Percentiles rank a stretch among this genome's conserved stretches.
Conservation (phyloP, 2,329 filamentous ascomycete genomes). For the Pseudogymnoascus sp. region DNA sequence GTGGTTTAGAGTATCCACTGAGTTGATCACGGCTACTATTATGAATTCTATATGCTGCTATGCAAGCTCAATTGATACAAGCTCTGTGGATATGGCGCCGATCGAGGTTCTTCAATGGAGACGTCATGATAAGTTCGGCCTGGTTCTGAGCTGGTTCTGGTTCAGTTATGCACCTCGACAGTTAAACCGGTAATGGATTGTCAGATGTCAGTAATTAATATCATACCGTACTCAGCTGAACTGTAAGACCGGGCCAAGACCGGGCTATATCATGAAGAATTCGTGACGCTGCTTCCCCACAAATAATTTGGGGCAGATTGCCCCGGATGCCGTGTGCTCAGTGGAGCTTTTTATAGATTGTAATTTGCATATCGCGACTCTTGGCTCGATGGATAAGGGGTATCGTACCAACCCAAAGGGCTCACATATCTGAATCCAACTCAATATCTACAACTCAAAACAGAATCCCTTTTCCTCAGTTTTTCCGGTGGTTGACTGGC, state of each 20-base stretch:
- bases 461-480: not conserved
- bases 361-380: conserved; percentile 8
- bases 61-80: not conserved
- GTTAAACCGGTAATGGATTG: not conserved
- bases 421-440: conserved; percentile 8
- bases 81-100: not conserved
- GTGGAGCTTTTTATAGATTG: conserved; percentile 8
- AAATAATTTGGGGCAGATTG: conserved; percentile 7
- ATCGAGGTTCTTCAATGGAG: conserved; percentile 2
- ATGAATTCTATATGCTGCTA: not conserved
- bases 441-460: not conserved
- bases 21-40: not conserved
- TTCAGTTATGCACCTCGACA: not conserved
- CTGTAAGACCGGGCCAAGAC: not conserved
- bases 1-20: not conserved
- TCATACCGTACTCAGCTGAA: not conserved
- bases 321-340: conserved; percentile 2
- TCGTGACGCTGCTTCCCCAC: conserved; percentile 3
- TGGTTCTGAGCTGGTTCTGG: not conserved
- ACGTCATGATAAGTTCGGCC: not conserved
- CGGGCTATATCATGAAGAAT: not conserved
- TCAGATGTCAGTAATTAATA: conserved; percentile 7
- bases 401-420: not conserved
- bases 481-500: not conserved
- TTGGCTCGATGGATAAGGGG: conserved; percentile 7